Base-by-base conservation (phyloP, 441 rosid genomes). In the Breynia disticha region DNA sequence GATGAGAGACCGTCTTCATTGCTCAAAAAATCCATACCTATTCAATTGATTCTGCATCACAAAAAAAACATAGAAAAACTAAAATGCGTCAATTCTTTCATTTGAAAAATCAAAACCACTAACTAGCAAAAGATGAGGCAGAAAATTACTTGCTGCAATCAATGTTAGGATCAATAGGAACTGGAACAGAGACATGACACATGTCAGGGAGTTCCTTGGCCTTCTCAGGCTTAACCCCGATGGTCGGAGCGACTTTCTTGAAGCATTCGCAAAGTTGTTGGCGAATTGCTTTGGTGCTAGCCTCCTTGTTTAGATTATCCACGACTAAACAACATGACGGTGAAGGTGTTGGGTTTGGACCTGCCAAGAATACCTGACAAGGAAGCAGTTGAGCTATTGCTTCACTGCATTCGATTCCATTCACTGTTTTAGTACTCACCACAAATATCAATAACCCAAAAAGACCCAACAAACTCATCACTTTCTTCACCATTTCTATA, bases 61-160 rank as follows among this genome's bases (percentile, higher is more conserved):
- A n/a, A n/a, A n/a, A n/a, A n/a, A n/a, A n/a, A n/a, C n/a, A n/a
- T n/a, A n/a, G n/a, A n/a, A n/a, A n/a, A n/a, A n/a, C n/a, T n/a
- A n/a, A n/a, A n/a, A n/a, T n/a, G n/a, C n/a, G n/a, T n/a, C n/a
- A n/a, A n/a, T n/a, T n/a, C n/a, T n/a, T n/a, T n/a, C n/a, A n/a
- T n/a, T n/a, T n/a, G n/a, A n/a, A n/a, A n/a, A n/a, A n/a, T n/a
- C n/a, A n/a, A n/a, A n/a, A n/a, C n/a, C n/a, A n/a, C n/a, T n/a
- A n/a, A n/a, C n/a, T n/a, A n/a, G n/a, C n/a, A 28, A 28, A 28
- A 28, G 35, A 28, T 28, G 5, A 0, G 35, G 35, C 8, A 9
- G 8, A 9, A 28, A 28, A 28, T 28, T 53, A 69, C 73, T 43
- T 56, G 73, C 42, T 48, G 49, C 69, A 69, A 42, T 69, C 66